Evolutionary conservation across 2,329 filamentous ascomycete genomes (phyloP), one percentile per base, ranked within the genome.

Genomic region (Neopestalotiopsis sp.): DNA sequence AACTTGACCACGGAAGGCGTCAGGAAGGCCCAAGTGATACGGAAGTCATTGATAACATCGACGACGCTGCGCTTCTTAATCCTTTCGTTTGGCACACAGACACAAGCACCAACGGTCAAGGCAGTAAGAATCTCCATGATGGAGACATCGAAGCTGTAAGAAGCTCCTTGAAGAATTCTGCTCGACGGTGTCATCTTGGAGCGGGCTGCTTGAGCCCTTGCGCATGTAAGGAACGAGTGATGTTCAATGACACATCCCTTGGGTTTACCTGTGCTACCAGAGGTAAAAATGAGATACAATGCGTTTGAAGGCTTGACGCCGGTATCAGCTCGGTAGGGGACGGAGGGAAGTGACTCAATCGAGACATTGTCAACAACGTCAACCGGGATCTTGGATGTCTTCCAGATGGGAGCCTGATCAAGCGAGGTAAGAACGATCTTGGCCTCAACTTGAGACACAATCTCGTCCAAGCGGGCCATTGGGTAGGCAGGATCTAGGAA

Each of bases 211-310:
- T 30, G 40, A 12, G 59, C 13, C 30, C 42, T 66, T 7, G 57
- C 38, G 28, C 56, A 38, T 5, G 56, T 61, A 24, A 38, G 57
- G 28, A 69, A 57, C 14, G 57, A 28, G 13, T 63, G 38, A 17
- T 69, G 67, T 24, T 53, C 70, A 14, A 78, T 71, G 30, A 85
- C 78, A n/a, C 86, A 83, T 45, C 85, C 85, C 76, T 87, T 87
- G 2, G 85, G 85, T 42, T 77, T 77, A 4, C 85, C 85, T 0
- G 85, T 87, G 24, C 82, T 85, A 17, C 85, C 85, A 17, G 85
- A 87, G n/a, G 86, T 87, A 72, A 87, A 87, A 73, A 86, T 83
- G 71, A 86, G 82, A 42, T 79, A 78, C 5, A 53, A n/a, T 20
- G 40, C 42, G 40, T 38, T 67, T 17, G 24, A 32, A 13, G 65